Conservation (phyloP, 2,329 filamentous ascomycete species). For the Plectosphaerella sp. region DNA sequence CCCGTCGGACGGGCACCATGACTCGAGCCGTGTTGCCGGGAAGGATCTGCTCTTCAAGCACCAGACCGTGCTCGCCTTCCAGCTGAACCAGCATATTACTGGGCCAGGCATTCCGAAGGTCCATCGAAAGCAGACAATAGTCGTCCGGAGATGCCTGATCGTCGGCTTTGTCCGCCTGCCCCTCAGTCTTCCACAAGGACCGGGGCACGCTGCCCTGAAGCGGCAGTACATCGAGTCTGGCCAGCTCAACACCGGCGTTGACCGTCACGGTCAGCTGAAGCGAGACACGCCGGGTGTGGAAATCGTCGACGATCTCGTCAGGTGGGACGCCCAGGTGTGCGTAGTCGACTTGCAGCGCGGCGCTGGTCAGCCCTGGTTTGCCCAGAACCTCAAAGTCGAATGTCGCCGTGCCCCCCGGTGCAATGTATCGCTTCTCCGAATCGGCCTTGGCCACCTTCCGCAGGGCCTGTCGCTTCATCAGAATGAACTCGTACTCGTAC, state of each 20-base stretch:
- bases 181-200: conserved; percentile 50
- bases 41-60: conserved; percentile 52
- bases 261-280: conserved; percentile 84
- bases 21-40: conserved; percentile 70
- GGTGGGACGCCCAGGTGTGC: conserved; percentile 68
- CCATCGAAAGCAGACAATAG: conserved; percentile 75
- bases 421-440: conserved; percentile 54
- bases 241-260: conserved; percentile 82
- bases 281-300: conserved; percentile 79
- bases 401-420: conserved; percentile 60
- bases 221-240: conserved; percentile 73
- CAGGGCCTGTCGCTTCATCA: conserved; percentile 69
- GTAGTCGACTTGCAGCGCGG: conserved; percentile 80
- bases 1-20: conserved; percentile 68
- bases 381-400: conserved; percentile 85
- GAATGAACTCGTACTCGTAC: conserved; percentile 79
- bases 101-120: conserved; percentile 88
- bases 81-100: conserved; percentile 68
- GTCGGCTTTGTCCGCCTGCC: conserved; percentile 13
- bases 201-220: conserved; percentile 63
- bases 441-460: conserved; percentile 44
- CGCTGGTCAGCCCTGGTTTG: conserved; percentile 77
- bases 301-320: conserved; percentile 65
- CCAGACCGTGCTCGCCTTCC: conserved; percentile 43
- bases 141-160: conserved; percentile 46